These are phyloP conservation scores for Lentinula boryana DNA, from an alignment of 768 basidiomycete species.

Conservation along the genomic window DNA sequence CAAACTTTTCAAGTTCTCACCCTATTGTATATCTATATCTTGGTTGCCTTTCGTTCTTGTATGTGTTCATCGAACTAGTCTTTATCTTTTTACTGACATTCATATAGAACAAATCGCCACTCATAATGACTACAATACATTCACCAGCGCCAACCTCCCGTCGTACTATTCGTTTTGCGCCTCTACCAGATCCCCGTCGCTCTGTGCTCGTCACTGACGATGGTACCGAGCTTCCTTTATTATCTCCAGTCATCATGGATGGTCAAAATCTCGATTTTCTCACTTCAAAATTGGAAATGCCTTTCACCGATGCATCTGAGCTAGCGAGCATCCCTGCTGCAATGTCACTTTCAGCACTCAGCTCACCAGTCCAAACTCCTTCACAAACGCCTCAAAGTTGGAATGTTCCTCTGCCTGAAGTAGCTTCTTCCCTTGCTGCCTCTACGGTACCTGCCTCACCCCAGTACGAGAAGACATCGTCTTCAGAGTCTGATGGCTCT, in stretches of 20 bases:
- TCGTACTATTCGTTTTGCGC: conserved; percentile 64
- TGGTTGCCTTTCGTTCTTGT: not conserved
- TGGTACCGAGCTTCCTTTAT: conserved; percentile 30
- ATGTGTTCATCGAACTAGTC: not conserved
- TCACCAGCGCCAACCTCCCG: not conserved
- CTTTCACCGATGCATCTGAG: not conserved
- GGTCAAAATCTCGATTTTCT: not conserved
- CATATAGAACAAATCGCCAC: not conserved
- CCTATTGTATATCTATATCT: not conserved
- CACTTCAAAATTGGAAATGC: not conserved
- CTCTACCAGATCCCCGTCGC: conserved; percentile 71
- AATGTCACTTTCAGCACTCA: not conserved
- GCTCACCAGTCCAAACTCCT: not conserved
- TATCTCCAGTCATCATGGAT: conserved; percentile 10
- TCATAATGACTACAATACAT: not conserved
- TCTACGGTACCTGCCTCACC: no score
- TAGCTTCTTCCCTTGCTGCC: not conserved
- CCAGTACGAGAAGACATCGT: not conserved
- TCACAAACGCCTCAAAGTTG: not conserved
- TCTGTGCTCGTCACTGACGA: conserved; percentile 37
- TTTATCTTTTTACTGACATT: not conserved
- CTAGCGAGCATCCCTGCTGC: conserved; percentile 2
- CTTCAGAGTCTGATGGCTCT: not conserved
- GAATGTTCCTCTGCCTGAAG: not conserved
- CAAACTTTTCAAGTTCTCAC: not conserved